Percentiles rank a stretch among this genome's conserved stretches.
Conservation (phyloP, 1,139 yeast genomes). For the Keqinozyma sinolaborantium region DNA sequence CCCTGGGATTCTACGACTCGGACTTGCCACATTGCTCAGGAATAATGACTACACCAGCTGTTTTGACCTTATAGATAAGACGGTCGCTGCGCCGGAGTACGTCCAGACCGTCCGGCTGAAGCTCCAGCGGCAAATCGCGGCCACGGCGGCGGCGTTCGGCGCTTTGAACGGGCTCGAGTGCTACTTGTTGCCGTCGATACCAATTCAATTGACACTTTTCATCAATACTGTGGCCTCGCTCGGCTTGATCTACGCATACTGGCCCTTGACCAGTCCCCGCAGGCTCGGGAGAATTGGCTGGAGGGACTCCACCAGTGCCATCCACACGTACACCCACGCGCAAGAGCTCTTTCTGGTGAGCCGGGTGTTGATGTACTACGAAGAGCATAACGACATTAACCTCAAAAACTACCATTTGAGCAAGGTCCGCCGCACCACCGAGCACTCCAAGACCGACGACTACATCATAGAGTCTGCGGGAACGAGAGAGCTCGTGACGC, state of each 20-base stretch:
- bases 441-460: constrained; percentile 19
- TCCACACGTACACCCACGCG: constrained; percentile 20
- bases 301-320: constrained; percentile 25
- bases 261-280: constrained; percentile 7
- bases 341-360: constrained; percentile 28
- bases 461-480: constrained; percentile 26
- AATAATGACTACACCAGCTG: constrained; percentile 33
- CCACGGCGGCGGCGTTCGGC: constrained; percentile 1
- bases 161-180: constrained; percentile 2
- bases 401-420: constrained; percentile 36
- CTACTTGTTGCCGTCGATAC: constrained; percentile 3
- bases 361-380: constrained; percentile 33
- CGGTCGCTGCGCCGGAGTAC: constrained; percentile 13
- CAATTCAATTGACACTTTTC: constrained; percentile 1
- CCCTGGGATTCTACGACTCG: constrained; percentile 11
- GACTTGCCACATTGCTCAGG: constrained; percentile 20
- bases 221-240: constrained; percentile 2
- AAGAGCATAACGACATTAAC: constrained; percentile 39
- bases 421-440: constrained; percentile 20
- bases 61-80: constrained; percentile 27
- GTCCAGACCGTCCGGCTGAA: constrained; percentile 1
- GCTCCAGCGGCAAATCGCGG: background rate
- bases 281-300: constrained; percentile 29
- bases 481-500: constrained; percentile 1
- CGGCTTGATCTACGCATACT: background rate